Evolutionary conservation across 306 rosid species (phyloP).

Genomic region (Acacia crassicarpa): DNA sequence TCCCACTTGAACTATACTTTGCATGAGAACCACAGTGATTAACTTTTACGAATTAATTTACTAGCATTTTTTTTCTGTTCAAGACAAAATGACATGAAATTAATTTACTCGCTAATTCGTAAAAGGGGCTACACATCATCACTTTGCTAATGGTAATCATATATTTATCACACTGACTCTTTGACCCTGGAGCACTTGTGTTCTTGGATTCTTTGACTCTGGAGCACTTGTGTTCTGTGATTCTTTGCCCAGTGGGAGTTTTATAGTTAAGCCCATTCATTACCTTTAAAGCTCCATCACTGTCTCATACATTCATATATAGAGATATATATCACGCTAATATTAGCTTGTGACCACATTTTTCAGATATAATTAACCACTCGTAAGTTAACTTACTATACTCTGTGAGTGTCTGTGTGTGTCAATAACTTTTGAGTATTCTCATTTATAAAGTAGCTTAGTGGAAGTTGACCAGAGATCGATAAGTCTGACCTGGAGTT

Average conservation of each 20-base stretch:
- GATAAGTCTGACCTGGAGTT: constrained; percentile 64
- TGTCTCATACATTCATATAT: background rate
- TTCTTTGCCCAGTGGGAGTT: background rate
- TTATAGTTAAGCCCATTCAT: background rate
- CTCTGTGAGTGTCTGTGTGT: background rate
- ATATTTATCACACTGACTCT: background rate
- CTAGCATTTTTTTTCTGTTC: no score
- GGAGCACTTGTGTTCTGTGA: background rate
- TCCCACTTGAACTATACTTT: background rate
- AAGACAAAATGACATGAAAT: no score
- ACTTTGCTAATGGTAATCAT: no score
- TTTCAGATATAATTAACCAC: background rate
- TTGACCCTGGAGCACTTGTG: no score
- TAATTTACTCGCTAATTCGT: no score
- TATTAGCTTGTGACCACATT: background rate
- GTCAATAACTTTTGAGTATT: background rate
- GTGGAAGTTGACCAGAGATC: constrained; percentile 53
- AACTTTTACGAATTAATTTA: background rate
- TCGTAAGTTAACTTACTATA: background rate
- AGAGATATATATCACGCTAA: background rate
- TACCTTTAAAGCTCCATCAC: background rate
- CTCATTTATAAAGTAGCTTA: background rate
- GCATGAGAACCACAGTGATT: background rate
- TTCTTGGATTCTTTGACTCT: no score
- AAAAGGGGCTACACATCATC: no score